Evolutionary conservation across 2,329 filamentous ascomycete genomes (phyloP).

Genomic region (Periconia macrospinosa): DNA sequence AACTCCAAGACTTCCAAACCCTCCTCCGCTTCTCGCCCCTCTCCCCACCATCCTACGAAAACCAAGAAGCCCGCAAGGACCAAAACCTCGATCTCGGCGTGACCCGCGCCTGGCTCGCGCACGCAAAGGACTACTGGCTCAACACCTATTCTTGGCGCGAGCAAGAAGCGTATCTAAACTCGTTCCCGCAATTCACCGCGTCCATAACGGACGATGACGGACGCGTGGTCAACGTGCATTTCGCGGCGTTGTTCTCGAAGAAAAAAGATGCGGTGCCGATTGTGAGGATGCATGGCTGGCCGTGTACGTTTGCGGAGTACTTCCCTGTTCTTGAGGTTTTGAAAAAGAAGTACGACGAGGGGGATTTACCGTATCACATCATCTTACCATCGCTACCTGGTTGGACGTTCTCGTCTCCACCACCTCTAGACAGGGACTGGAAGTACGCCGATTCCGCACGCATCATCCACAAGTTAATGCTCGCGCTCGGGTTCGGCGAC

Average conservation of each 20-base stretch:
- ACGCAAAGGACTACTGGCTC: conserved; percentile 33
- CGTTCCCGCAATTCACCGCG: conserved; percentile 54
- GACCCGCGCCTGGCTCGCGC: conserved; percentile 30
- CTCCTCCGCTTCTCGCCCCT: conserved; percentile 31
- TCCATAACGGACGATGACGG: conserved; percentile 34
- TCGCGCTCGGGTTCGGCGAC: conserved; percentile 54
- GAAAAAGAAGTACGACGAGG: conserved; percentile 51
- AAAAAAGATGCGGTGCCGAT: conserved; percentile 55
- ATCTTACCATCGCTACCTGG: conserved; percentile 60
- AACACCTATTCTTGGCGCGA: conserved; percentile 42
- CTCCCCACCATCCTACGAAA: conserved; percentile 35
- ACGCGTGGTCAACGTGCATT: conserved; percentile 51
- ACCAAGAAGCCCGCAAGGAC: conserved; percentile 23
- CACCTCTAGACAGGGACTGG: conserved; percentile 52
- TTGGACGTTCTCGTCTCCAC: conserved; percentile 54
- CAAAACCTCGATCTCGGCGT: conserved; percentile 31
- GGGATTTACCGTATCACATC: conserved; percentile 59
- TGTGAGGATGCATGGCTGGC: conserved; percentile 60
- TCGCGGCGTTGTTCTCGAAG: conserved; percentile 57
- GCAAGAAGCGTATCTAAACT: conserved; percentile 50
- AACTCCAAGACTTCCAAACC: conserved; percentile 33
- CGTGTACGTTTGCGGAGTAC: conserved; percentile 58
- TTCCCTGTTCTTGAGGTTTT: conserved; percentile 54
- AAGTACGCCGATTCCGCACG: conserved; percentile 43
- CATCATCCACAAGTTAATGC: conserved; percentile 56